Base-by-base conservation (phyloP, 768 basidiomycete species). In the Cystofilobasidium macerans region DNA sequence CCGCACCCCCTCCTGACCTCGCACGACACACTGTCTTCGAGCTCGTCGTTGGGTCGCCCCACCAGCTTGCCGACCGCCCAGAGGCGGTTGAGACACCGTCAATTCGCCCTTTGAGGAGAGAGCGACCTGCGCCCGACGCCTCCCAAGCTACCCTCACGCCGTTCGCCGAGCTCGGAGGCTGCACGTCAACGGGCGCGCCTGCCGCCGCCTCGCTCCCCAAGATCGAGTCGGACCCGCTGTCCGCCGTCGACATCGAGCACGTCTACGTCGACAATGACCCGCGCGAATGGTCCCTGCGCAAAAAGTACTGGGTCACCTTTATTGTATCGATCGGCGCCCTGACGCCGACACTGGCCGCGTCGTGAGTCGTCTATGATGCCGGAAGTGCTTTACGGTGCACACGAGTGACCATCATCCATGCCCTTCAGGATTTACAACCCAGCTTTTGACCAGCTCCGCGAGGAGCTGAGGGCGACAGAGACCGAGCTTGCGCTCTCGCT, bases 251-350 rank as follows among this genome's bases (percentile, higher is more conserved):
- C 69, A 77, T 77, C 54, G 76, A 77, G 45, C 76, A 77, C 72
- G 72, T 73, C n/a, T 71, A 74, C 32, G 76, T 76, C 13, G 75
- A 76, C n/a, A 72, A 77, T 69, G 76, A 77, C 69, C 76, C 76
- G n/a, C 64, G 76, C 33, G 72, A 74, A 57, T 77, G 76, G 76
- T 70, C 69, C 32, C 54, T 70, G 42, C 54, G 63, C 36, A 77
- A 76, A 69, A 77, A 77, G 61, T 43, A 28, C n/a, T 12, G 56
- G 11, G 61, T 72, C 12, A 67, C 71, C n/a, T 33, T 53, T 13
- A 71, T 72, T 68, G 65, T 72, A n/a, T 64, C 71, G 24, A 60
- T 66, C 38, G 70, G 70, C 4, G 61, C 69, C 24, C 69, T 76
- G n/a, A 73, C 74, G 14, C 75, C 75, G 12, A 70, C 75, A 16